Conservation (phyloP, 768 basidiomycete species). For the Tylopilus vinaceipallidus region DNA sequence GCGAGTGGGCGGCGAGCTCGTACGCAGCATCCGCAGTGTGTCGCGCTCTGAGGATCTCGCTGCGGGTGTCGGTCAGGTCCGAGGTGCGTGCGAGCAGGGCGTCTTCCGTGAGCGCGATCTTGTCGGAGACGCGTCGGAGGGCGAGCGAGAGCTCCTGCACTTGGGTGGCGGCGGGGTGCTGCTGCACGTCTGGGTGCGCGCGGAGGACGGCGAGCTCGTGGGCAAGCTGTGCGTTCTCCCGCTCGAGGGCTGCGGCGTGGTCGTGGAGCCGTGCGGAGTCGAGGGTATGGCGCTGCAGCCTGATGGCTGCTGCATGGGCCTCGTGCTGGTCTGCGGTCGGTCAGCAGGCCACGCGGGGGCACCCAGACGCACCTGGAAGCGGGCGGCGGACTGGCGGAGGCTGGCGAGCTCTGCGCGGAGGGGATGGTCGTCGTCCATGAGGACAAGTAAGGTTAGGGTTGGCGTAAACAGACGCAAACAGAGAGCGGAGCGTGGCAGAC, state of each 20-base stretch:
- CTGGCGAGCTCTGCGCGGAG: conserved; percentile 48
- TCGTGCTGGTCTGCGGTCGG: conserved; percentile 50
- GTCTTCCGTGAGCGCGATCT: conserved; percentile 61
- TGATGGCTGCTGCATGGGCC: conserved; percentile 61
- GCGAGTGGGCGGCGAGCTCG: conserved; percentile 50
- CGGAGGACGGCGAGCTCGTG: conserved; percentile 58
- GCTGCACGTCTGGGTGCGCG: conserved; percentile 45
- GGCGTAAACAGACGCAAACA: conserved; percentile 21
- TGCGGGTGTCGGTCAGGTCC: conserved; percentile 43
- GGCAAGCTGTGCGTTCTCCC: conserved; percentile 55
- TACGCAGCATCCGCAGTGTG: conserved; percentile 50
- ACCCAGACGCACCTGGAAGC: conserved; percentile 44
- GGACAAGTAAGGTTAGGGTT: conserved; percentile 26
- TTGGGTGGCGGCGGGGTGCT: conserved; percentile 37
- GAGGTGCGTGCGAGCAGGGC: conserved; percentile 47
- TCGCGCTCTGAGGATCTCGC: conserved; percentile 43
- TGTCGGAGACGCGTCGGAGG: conserved; percentile 64
- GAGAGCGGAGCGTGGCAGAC: no score
- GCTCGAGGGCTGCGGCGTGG: conserved; percentile 40
- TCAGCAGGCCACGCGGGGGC: background rate
- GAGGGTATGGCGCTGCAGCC: conserved; percentile 61
- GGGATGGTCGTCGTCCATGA: conserved; percentile 35
- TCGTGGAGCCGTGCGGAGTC: conserved; percentile 38
- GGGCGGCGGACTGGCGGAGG: conserved; percentile 44
- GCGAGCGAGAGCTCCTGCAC: conserved; percentile 62